Conservation (phyloP, 1,139 yeast species). For the Suhomyces bolitotheri region DNA sequence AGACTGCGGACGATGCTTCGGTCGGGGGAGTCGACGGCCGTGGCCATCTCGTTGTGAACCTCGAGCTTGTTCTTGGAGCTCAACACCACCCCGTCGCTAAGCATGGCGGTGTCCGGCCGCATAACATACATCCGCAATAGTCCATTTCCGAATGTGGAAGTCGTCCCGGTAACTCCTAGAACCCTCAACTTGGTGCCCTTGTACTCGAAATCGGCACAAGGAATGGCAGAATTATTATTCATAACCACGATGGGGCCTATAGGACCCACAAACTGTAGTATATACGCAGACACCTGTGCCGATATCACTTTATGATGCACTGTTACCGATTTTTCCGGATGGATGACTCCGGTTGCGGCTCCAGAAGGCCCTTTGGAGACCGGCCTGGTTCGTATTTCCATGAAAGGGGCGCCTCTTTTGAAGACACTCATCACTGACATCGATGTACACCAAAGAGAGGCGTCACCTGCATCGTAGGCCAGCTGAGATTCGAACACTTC, state of each 20-base stretch:
- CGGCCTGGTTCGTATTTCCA: constrained; percentile 21
- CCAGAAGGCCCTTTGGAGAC: constrained; percentile 7
- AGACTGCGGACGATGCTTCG: constrained; percentile 15
- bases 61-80: constrained; percentile 7
- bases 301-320: constrained; percentile 36
- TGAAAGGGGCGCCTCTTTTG: constrained; percentile 35
- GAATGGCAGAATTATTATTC: constrained; percentile 36
- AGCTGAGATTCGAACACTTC: constrained; percentile 23
- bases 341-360: background rate
- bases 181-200: constrained; percentile 34
- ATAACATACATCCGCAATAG: constrained; percentile 31
- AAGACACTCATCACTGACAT: constrained; percentile 33
- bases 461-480: constrained; percentile 18
- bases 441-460: constrained; percentile 23
- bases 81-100: constrained; percentile 25
- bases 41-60: constrained; percentile 11
- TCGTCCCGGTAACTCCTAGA: constrained; percentile 38
- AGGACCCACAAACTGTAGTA: constrained; percentile 25
- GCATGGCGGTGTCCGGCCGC: constrained; percentile 21
- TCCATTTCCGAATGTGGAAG: constrained; percentile 43
- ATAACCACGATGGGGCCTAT: constrained; percentile 23
- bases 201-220: constrained; percentile 36
- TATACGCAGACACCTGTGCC: constrained; percentile 37
- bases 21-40: constrained; percentile 15
- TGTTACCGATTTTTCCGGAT: constrained; percentile 18